Base-by-base conservation (phyloP, 371 early-diverging fungal genomes). In the Mortierella sp. region DNA sequence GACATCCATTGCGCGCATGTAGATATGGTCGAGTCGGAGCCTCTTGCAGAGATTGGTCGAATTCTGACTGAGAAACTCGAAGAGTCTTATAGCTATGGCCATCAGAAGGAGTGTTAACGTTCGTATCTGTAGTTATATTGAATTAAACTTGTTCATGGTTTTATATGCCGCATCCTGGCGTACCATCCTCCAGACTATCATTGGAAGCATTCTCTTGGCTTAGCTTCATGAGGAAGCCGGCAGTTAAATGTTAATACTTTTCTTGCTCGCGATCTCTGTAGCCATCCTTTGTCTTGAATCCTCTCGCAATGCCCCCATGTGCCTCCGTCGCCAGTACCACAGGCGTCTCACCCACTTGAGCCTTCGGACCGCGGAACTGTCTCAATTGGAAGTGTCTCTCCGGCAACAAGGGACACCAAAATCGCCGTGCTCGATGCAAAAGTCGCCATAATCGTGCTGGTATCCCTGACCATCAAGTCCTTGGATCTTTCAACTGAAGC, bases 221-320 rank as follows among this genome's bases (percentile, higher is more conserved):
- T n/a, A n/a, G n/a, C n/a, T n/a, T n/a, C n/a, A n/a, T n/a, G n/a
- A n/a, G n/a, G n/a, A n/a, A n/a, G n/a, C n/a, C n/a, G n/a, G n/a
- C n/a, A n/a, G n/a, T n/a, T n/a, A n/a, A n/a, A n/a, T 27, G 28
- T 49, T 69, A 75, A 24, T 75, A 75, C 48, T 51, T 60, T 44
- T 75, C 76, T 24, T 60, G 68, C 50, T 75, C 76, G 19, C 76
- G 76, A 15, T 49, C 61, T 6, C 23, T 30, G 26, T 69, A 75
- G 2, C 76, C 76, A 8, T 32, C 55, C 53, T 75, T 70, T 12
- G 76, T 56, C 37, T 69, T 75, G 54, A 96, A 97, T 17, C 94
- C 94, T 56, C 91, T 84, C 5, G 97, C 97, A 73, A 96, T 92
- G 11, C 97, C 97, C 7, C 87, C 84, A 34, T 92, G 83, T 1